Conservation (phyloP, 1,284 basidiomycete genomes). For the Melanopsichium pennsylvanicum region DNA sequence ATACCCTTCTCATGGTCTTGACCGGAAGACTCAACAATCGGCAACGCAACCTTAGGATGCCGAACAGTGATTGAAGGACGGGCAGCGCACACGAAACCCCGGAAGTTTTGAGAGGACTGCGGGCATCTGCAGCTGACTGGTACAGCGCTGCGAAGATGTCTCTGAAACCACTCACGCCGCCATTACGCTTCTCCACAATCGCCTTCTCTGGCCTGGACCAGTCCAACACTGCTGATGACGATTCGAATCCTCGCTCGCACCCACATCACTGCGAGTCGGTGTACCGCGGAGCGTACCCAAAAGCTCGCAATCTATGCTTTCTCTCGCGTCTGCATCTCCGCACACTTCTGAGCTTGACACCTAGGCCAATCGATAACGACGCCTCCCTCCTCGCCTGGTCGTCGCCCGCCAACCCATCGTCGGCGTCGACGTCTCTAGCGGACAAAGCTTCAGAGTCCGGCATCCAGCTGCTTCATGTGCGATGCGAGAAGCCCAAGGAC, state of each 20-base stretch:
- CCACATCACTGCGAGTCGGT: conserved; percentile 46
- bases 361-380: conserved; percentile 58
- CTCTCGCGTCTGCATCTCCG: conserved; percentile 56
- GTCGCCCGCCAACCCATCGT: background rate
- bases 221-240: background rate
- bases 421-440: background rate
- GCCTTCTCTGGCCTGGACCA: conserved; percentile 38
- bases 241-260: conserved; percentile 15
- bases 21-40: no score
- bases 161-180: conserved; percentile 51
- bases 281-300: conserved; percentile 63
- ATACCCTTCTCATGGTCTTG: no score
- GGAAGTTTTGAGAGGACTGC: no score
- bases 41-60: no score
- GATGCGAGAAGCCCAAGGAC: conserved; percentile 63
- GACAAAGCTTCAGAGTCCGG: conserved; percentile 1
- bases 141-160: no score
- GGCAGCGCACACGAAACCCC: no score
- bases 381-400: conserved; percentile 49
- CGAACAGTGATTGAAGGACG: no score
- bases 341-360: conserved; percentile 61
- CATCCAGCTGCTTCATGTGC: conserved; percentile 53
- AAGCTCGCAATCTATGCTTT: conserved; percentile 57
- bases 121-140: no score
- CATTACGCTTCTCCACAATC: conserved; percentile 54